A percentile compares a stretch with the other conserved stretches of the same genome.
These are phyloP conservation scores for Taxillus chinensis DNA, from an alignment of 164 flowering plant genomes.

Conservation along the genomic window DNA sequence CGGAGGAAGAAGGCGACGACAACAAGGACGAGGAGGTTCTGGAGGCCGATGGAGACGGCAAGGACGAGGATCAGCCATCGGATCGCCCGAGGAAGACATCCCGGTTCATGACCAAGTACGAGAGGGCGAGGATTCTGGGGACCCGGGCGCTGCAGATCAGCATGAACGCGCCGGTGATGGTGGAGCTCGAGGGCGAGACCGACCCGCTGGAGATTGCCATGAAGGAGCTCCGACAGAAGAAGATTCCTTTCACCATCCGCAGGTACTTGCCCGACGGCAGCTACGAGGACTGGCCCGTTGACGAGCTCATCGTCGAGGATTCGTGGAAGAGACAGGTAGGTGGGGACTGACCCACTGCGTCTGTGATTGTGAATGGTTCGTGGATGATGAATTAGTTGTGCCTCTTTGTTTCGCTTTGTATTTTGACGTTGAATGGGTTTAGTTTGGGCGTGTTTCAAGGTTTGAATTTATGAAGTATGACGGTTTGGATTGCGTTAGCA, in stretches of 20 bases:
- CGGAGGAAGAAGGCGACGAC: conserved; percentile 40
- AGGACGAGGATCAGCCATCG: conserved; percentile 19
- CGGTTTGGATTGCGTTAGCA: too few relatives aligned
- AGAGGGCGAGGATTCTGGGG: conserved; percentile 57
- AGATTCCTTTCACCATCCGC: conserved; percentile 5
- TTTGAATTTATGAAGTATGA: too few relatives aligned
- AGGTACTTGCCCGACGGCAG: conserved; percentile 22
- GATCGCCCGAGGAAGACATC: conserved; percentile 44
- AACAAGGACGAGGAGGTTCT: conserved; percentile 29
- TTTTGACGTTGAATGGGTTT: too few relatives aligned
- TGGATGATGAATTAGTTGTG: too few relatives aligned
- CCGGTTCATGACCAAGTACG: conserved; percentile 57
- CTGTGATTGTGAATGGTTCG: too few relatives aligned
- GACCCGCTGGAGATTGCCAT: conserved; percentile 40
- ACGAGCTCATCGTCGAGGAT: conserved; percentile 90
- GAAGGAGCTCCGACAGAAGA: conserved; percentile 4
- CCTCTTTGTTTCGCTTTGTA: too few relatives aligned
- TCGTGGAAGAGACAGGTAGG: conserved; percentile 98
- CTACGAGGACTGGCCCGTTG: conserved; percentile 94
- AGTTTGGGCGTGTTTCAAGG: too few relatives aligned
- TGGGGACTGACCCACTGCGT: conserved; percentile 35
- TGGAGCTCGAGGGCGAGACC: conserved; percentile 65
- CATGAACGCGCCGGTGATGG: conserved; percentile 77
- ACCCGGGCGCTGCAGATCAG: conserved; percentile 63
- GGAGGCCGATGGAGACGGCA: conserved; percentile 39